Evolutionary conservation across 2,329 filamentous ascomycete genomes (phyloP).

Genomic region (Fusarium scirpi): DNA sequence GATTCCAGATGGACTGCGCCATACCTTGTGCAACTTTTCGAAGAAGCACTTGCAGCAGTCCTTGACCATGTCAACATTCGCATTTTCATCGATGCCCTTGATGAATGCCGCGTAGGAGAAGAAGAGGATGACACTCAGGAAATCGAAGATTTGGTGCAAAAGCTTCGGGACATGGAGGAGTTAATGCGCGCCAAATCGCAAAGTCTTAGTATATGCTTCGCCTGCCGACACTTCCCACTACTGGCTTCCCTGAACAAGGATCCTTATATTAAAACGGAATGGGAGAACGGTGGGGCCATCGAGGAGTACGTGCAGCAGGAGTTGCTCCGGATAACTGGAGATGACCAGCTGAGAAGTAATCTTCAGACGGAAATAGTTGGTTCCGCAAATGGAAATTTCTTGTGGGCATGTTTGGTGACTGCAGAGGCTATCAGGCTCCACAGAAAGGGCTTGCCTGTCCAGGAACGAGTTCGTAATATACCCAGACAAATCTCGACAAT

Average conservation of each 20-base stretch:
- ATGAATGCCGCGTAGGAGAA: not conserved
- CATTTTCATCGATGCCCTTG: not conserved
- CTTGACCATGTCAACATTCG: not conserved
- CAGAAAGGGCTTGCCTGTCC: not conserved
- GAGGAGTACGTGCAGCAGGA: not conserved
- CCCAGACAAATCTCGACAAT: not conserved
- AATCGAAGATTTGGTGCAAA: not conserved
- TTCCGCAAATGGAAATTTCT: not conserved
- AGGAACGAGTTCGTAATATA: not conserved
- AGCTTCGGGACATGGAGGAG: not conserved
- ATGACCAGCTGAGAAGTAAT: not conserved
- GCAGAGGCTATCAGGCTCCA: not conserved
- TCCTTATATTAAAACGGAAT: no score
- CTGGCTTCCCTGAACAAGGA: not conserved
- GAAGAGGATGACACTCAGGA: not conserved
- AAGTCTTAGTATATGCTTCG: not conserved
- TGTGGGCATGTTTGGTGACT: not conserved
- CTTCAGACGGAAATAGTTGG: not conserved
- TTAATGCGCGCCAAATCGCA: fast-evolving
- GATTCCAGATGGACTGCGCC: not conserved
- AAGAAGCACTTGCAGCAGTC: not conserved
- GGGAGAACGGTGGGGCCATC: not conserved
- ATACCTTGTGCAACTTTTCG: not conserved
- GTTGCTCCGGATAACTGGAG: not conserved
- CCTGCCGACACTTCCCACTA: not conserved